Evolutionary conservation across 768 basidiomycete genomes (phyloP).

Genomic region (Suillus tomentosus): DNA sequence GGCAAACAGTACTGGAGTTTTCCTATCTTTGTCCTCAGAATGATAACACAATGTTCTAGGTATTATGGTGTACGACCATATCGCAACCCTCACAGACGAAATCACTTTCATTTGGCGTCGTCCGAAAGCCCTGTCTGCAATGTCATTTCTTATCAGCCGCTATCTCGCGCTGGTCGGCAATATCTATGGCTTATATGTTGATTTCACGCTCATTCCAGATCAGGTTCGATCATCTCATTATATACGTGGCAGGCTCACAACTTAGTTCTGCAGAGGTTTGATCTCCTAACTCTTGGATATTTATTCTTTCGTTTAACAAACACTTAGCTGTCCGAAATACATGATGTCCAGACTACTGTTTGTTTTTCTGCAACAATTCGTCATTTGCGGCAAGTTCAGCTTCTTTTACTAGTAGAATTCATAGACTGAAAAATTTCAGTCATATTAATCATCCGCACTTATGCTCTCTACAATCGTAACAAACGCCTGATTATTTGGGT

Average conservation of each 20-base stretch:
- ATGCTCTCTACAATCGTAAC: constrained; percentile 52
- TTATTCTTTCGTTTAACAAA: background rate
- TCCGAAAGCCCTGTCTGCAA: constrained; percentile 39
- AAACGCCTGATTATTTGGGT: constrained; percentile 39
- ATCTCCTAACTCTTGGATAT: background rate
- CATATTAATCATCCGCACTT: constrained; percentile 49
- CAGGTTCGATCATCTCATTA: background rate
- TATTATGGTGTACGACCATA: constrained; percentile 32
- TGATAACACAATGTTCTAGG: constrained; percentile 17
- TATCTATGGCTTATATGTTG: constrained; percentile 30
- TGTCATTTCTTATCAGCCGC: constrained; percentile 51
- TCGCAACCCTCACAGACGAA: constrained; percentile 37
- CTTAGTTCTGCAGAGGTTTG: constrained; percentile 12
- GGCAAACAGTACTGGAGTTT: constrained; percentile 11
- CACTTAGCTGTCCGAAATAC: constrained; percentile 42
- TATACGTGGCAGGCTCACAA: background rate
- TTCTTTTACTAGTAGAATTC: background rate
- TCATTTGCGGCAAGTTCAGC: constrained; percentile 45
- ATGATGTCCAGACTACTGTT: constrained; percentile 42
- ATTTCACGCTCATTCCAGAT: constrained; percentile 25
- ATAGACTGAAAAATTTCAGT: constrained; percentile 26
- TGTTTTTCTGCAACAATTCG: constrained; percentile 45
- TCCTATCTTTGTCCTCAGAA: background rate
- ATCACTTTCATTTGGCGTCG: constrained; percentile 47
- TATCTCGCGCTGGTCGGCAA: constrained; percentile 49